Conservation (phyloP, 129 eudicot species). For the carrot (Daucus carota) region DNA sequence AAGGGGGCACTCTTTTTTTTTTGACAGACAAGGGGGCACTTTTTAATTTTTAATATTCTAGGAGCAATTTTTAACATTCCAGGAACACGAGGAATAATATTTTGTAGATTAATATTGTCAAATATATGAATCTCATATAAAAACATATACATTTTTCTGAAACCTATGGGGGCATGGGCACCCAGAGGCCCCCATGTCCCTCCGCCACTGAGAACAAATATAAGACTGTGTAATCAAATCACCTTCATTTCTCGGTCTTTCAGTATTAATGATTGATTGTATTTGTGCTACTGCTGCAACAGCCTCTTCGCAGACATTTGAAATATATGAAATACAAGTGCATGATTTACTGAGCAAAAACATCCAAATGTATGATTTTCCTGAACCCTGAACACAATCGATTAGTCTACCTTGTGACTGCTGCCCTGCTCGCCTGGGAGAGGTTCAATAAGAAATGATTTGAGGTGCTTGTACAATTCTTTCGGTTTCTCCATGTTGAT, state of each 20-base stretch:
- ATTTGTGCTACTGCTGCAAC: neutral
- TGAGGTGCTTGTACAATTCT: slow-evolving; percentile 52
- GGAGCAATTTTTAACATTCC: too few species aligned
- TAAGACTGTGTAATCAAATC: too few species aligned
- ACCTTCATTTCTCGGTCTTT: neutral
- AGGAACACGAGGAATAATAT: too few species aligned
- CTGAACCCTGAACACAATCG: neutral
- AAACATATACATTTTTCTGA: too few species aligned
- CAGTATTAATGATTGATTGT: neutral
- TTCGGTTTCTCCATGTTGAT: slow-evolving; percentile 73
- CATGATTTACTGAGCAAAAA: neutral
- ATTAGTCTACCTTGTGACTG: slow-evolving; percentile 18
- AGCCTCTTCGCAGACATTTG: neutral
- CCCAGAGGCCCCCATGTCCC: too few species aligned
- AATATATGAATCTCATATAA: too few species aligned
- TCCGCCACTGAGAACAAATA: too few species aligned
- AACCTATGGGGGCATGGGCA: too few species aligned
- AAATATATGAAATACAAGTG: neutral
- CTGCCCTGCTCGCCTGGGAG: slow-evolving; percentile 19
- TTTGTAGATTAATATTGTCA: too few species aligned
- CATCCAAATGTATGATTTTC: neutral
- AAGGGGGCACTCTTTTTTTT: too few species aligned
- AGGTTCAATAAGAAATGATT: slow-evolving; percentile 41
- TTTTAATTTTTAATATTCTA: too few species aligned
- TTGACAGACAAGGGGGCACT: too few species aligned